Conservation (phyloP, 1,284 basidiomycete species). For the Rhodotorula mucilaginosa region DNA sequence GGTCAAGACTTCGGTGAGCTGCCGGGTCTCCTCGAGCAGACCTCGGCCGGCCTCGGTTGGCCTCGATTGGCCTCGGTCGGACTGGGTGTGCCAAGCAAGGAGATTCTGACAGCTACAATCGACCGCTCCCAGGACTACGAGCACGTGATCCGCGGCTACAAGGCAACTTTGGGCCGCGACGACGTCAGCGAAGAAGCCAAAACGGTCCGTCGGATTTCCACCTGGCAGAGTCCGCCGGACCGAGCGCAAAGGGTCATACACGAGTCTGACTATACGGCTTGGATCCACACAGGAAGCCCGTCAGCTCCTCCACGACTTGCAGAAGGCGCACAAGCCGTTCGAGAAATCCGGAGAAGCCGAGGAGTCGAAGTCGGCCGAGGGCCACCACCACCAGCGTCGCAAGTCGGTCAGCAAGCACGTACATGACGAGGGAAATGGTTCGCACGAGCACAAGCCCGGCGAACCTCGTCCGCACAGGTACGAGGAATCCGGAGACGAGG, state of each 20-base stretch:
- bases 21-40: background rate
- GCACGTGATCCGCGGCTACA: constrained; percentile 14
- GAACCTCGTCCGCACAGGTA: background rate
- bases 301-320: constrained; percentile 16
- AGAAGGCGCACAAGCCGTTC: constrained; percentile 12
- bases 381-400: background rate
- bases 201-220: background rate
- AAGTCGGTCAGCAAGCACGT: background rate
- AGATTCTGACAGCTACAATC: no score
- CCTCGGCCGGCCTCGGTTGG: background rate
- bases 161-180: constrained; percentile 10
- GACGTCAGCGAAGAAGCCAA: constrained; percentile 11
- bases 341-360: background rate
- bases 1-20: constrained; percentile 14
- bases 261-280: no score
- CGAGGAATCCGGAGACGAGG: background rate
- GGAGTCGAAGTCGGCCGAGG: background rate
- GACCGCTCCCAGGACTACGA: background rate
- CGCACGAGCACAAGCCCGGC: background rate
- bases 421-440: background rate
- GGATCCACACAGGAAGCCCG: constrained; percentile 6
- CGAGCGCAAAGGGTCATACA: background rate
- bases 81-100: background rate
- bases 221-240: background rate
- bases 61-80: background rate